Percentiles rank a stretch among this genome's conserved stretches.
phyloP scores from a whole-genome alignment of 768 basidiomycete species.

The Clitopilus hobsonii region DNA sequence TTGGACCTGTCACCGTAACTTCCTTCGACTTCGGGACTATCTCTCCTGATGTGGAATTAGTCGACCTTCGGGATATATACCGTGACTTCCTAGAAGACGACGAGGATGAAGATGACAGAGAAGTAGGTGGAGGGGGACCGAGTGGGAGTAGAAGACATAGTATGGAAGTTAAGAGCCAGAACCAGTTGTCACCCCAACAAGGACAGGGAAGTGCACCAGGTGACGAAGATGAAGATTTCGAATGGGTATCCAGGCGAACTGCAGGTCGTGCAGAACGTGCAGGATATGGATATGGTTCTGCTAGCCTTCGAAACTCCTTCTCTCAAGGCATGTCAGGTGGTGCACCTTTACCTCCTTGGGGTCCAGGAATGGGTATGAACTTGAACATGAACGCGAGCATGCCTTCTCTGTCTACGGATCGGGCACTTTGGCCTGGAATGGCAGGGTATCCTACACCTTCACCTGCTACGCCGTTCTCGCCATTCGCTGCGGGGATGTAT shows the following conservation, averaged over 20 bases:
- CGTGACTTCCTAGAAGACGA: constrained; percentile 91
- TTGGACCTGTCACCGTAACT: constrained; percentile 86
- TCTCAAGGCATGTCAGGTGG: constrained; percentile 46
- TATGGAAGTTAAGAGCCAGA: background rate
- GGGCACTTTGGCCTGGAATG: constrained; percentile 17
- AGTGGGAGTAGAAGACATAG: constrained; percentile 22
- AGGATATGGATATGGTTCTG: constrained; percentile 61
- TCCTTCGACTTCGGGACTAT: constrained; percentile 84
- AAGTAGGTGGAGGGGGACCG: too few species aligned
- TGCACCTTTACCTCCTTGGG: constrained; percentile 42
- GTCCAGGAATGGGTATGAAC: constrained; percentile 28
- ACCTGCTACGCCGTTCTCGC: constrained; percentile 28
- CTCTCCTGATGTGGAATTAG: constrained; percentile 82
- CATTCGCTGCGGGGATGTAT: constrained; percentile 5
- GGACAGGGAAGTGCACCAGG: constrained; percentile 12
- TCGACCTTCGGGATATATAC: constrained; percentile 91
- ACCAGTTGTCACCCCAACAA: background rate
- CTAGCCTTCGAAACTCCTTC: constrained; percentile 55
- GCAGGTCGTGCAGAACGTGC: constrained; percentile 52
- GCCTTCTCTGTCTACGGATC: constrained; percentile 25
- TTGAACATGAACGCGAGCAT: constrained; percentile 32
- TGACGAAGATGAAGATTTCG: constrained; percentile 73
- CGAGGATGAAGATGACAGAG: constrained; percentile 48
- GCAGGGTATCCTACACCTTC: constrained; percentile 29
- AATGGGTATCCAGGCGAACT: constrained; percentile 73